Base-by-base conservation (phyloP, 805 yeast species). In the Gaillardinia entomophila region DNA sequence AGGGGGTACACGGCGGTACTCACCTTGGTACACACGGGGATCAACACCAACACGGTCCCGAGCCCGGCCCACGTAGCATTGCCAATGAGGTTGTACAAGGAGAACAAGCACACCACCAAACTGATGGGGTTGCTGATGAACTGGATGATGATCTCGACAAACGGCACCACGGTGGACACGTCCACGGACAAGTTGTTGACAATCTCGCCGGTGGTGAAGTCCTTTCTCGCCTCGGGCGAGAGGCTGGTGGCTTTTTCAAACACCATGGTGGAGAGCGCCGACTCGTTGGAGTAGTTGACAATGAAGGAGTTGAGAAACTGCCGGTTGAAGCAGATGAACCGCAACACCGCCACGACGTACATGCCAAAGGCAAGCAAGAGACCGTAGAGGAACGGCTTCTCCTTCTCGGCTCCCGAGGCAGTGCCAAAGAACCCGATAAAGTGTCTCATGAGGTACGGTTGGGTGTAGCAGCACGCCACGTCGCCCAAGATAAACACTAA, bases 21-120 rank as follows among this genome's bases (percentile, higher is more conserved):
- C 15, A 60, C 45, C 14, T 42, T 40, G 16, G 55, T 43, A 10
- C 56, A 53, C 25, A 51, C 30, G 10, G 70, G 68, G 24, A 60
- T 54, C 32, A 62, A 45, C 6, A 64, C 30, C 12, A 48, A 33
- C 0, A 67, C 63, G 5, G 56, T 42, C 2, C 38, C 40, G 28
- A 61, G 42, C 17, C 70, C 70, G 1, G 62, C 64, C 44, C 58
- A 45, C 26, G 60, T 57, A n/a, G 66, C 55, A 33, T 45, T 39
- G 0, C 67, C 66, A 22, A 64, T 36, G 28, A 64, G 48, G 27
- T 51, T 53, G 46, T 53, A 56, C 27, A 64, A 50, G 8, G 66
- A 55, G 14, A 46, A 27, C 30, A 64, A 45, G 32, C 60, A 52
- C 31, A 42, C 32, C 4, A 25, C 31, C 28, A 45, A 34, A 19